Evolutionary conservation across 1,139 yeast genomes (phyloP), one percentile per base, ranked within the genome.

Genomic region (Pichia sp.): DNA sequence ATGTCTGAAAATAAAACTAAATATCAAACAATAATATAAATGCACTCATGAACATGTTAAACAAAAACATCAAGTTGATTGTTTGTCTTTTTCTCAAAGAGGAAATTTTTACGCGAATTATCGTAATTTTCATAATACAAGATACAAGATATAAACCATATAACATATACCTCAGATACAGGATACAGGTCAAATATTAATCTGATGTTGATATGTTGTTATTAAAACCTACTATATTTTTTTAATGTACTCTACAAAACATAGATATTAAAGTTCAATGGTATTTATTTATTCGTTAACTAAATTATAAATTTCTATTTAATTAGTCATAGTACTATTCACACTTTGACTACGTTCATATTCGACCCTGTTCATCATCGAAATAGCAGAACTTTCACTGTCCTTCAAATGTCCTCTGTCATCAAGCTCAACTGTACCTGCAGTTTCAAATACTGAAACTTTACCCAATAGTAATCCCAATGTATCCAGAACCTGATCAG

Each of bases 401-500:
- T 75, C 64, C 46, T 70, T 67, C 35, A 77, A 58, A 63, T 84
- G 90, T 10, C 92, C 92, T 58, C 90, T 72, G 58, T 83, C 86
- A 62, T 84, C 90, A 58, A 84, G 70, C 42, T 79, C 82, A 33
- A 83, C 85, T 3, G 85, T 74, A 33, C 92, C 92, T 2, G 86
- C 84, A 58, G 84, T 82, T 63, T 84, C 90, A 65, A 83, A 84
- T 45, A 83, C 61, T 4, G 88, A 81, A 25, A 83, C 89, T 50
- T 78, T 79, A 9, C 94, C 95, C 5, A 87, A 78, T 49, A 89
- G 70, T 48, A 85, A 71, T 1, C 95, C 96, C 56, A 92, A 70
- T 1, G 95, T 86, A 52, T 88, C 96, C 53, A 90, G 68, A 1
- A 90, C 97, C 58, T 86, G 89, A 30, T 77, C 71, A 3, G 97